Conservation (phyloP, 257 asterid genomes). For the Anisodus acutangulus region DNA sequence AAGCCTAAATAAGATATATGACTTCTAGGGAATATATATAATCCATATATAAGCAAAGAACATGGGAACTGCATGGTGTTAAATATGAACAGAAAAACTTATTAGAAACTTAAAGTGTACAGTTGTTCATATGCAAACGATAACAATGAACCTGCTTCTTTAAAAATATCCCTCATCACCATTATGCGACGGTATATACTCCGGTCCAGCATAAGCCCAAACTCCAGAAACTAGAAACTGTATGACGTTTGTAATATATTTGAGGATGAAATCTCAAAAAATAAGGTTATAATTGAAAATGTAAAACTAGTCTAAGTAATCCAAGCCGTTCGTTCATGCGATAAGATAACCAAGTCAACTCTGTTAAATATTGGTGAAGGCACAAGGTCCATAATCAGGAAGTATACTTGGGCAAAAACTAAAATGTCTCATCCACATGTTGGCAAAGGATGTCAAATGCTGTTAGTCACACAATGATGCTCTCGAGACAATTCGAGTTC, state of each 20-base stretch:
- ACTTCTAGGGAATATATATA: too few relatives aligned
- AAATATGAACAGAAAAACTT: too few relatives aligned
- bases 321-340: neutral
- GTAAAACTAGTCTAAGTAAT: neutral
- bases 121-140: too few relatives aligned
- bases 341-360: neutral
- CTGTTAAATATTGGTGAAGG: neutral
- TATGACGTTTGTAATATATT: too few relatives aligned
- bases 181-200: too few relatives aligned
- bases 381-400: neutral
- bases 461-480: slow-evolving; percentile 46
- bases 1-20: too few relatives aligned
- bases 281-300: neutral
- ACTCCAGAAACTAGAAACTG: neutral
- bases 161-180: too few relatives aligned
- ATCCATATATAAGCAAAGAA: too few relatives aligned
- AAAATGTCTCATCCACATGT: neutral
- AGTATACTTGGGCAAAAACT: neutral
- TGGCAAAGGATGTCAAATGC: slow-evolving; percentile 38
- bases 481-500: slow-evolving; percentile 27
- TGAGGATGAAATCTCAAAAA: neutral
- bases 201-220: too few relatives aligned
- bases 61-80: too few relatives aligned
- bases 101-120: too few relatives aligned
- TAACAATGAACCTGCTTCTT: too few relatives aligned